Evolutionary conservation across 176 grass and related monocot genomes (phyloP).

Genomic region (Bromus sterilis): DNA sequence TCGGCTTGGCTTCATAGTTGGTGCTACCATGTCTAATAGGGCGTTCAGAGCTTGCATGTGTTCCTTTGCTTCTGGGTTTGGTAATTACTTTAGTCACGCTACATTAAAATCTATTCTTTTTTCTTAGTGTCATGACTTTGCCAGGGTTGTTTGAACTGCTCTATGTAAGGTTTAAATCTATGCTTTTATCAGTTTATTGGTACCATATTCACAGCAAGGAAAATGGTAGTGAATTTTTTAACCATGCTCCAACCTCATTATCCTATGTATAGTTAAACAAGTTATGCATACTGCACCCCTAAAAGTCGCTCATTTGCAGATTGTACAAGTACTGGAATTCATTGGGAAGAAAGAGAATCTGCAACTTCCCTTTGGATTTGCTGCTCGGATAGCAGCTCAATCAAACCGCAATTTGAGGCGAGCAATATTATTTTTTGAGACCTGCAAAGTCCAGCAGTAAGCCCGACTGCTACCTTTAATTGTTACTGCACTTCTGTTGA

Average conservation of each 20-base stretch:
- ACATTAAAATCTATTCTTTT: background rate
- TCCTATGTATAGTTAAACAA: background rate
- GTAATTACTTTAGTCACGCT: background rate
- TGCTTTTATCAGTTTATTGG: background rate
- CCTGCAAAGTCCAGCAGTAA: conserved; percentile 98
- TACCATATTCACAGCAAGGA: background rate
- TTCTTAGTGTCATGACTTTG: background rate
- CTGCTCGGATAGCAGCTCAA: conserved; percentile 65
- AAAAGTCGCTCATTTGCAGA: conserved; percentile 37
- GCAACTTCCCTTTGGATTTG: conserved; percentile 71
- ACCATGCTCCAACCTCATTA: background rate
- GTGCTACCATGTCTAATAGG: background rate
- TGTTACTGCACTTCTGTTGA: background rate
- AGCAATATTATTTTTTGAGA: conserved; percentile 90
- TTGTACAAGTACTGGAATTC: conserved; percentile 74
- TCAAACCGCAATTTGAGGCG: conserved; percentile 93
- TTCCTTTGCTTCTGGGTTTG: background rate
- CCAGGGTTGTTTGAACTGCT: background rate
- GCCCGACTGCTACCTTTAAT: conserved; percentile 1
- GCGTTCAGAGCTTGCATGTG: background rate
- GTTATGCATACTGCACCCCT: background rate
- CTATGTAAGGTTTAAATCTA: background rate
- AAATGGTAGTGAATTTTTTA: background rate
- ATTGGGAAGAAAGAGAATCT: conserved; percentile 97
- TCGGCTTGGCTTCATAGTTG: background rate